Conservation (phyloP, 192 early-diverging fungal genomes). For the Pilaira anomala region DNA sequence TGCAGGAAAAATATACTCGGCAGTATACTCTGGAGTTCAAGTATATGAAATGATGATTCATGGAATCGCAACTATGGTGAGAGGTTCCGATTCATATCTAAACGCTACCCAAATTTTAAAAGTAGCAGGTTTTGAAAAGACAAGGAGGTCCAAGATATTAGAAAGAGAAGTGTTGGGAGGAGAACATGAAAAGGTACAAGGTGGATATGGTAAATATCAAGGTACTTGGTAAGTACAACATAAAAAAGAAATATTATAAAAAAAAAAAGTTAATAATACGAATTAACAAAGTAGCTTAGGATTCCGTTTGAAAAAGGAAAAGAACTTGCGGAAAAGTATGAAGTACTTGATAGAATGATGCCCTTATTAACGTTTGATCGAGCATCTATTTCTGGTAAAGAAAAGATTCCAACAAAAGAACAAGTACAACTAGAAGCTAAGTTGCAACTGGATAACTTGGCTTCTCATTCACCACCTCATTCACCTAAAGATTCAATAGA, state of each 20-base stretch:
- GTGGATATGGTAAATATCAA: conserved; percentile 94
- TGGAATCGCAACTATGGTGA: conserved; percentile 74
- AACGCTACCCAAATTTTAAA: conserved; percentile 95
- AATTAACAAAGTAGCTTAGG: conserved; percentile 50
- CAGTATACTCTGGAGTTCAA: conserved; percentile 61
- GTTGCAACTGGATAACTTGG: not conserved
- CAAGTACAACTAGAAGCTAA: conserved; percentile 30
- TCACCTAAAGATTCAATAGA: not conserved
- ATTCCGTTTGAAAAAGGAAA: conserved; percentile 85
- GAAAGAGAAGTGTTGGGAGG: conserved; percentile 80
- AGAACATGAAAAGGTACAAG: conserved; percentile 91
- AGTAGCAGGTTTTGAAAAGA: conserved; percentile 84
- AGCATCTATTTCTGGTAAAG: conserved; percentile 25
- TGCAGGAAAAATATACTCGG: conserved; percentile 42
- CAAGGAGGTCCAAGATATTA: conserved; percentile 81
- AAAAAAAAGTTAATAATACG: no score
- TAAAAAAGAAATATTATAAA: not conserved
- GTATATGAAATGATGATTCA: conserved; percentile 79
- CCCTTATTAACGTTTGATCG: conserved; percentile 84
- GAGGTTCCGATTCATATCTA: conserved; percentile 74
- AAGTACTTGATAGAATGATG: conserved; percentile 64
- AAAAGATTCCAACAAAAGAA: conserved; percentile 46
- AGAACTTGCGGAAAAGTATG: conserved; percentile 78
- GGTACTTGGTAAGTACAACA: conserved; percentile 67
- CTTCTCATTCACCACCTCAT: conserved; percentile 3